phyloP scores from a whole-genome alignment of 2,329 filamentous ascomycete species.

The Pyricularia sp. region DNA sequence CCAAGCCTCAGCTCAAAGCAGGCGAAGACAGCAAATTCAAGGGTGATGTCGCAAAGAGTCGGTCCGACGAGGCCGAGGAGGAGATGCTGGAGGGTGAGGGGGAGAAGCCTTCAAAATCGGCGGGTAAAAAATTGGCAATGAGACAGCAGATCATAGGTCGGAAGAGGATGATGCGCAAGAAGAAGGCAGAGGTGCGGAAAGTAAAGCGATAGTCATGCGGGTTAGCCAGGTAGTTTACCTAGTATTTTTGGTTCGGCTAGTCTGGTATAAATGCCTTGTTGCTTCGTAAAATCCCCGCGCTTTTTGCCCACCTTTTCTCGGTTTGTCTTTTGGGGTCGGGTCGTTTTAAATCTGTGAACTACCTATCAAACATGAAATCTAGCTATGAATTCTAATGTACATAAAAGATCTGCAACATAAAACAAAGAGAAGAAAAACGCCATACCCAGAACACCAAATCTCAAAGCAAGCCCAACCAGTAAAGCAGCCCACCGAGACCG shows the following conservation, averaged over 20 bases:
- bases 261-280: background rate
- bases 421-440: background rate
- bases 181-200: slow-evolving; percentile 37
- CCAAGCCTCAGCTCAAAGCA: slow-evolving; percentile 10
- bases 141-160: slow-evolving; percentile 74
- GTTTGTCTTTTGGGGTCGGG: background rate
- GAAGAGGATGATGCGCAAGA: slow-evolving; percentile 72
- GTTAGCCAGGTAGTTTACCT: background rate
- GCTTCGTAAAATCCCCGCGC: background rate
- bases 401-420: background rate
- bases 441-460: background rate
- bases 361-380: background rate
- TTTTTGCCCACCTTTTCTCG: background rate
- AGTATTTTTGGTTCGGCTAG: background rate
- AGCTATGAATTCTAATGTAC: background rate
- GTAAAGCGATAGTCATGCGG: background rate
- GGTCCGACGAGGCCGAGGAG: background rate
- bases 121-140: slow-evolving; percentile 28
- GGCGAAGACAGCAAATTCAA: slow-evolving; percentile 22
- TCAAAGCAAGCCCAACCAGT: slow-evolving; percentile 33
- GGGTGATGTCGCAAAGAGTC: slow-evolving; percentile 30
- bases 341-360: background rate
- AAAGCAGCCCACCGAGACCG: slow-evolving; percentile 48
- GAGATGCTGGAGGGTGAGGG: slow-evolving; percentile 2
- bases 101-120: slow-evolving; percentile 8